Base-by-base conservation (phyloP, 1,284 basidiomycete species). In the Flammula alnicola region DNA sequence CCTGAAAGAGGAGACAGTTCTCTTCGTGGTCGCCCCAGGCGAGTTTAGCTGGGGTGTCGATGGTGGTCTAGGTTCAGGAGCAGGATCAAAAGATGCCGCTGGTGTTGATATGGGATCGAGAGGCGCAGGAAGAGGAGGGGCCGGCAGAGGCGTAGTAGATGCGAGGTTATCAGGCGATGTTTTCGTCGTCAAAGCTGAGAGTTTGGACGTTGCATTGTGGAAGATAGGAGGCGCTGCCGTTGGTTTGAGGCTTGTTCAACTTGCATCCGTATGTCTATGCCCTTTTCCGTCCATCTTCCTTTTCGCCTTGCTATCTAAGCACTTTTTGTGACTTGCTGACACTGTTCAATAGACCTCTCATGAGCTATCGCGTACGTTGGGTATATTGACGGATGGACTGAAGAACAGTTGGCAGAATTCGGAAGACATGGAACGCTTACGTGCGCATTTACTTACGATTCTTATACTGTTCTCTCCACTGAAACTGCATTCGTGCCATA, bases 381-480 rank as follows among this genome's bases (percentile, higher is more conserved):
- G 82, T 3, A 81, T 97, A 17, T 71, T 97, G 27, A 78, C 83
- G 4, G 89, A 95, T 61, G 83, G 88, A 4, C 68, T 96, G 30
- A 81, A 82, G 52, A 86, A 89, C 57, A 91, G 84, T 60, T 98
- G 95, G 95, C 83, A 91, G 61, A 93, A 91, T 60, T 93, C 90
- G 32, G 93, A 95, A 62, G 93, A 95, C 61, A 93, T 94, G 86
- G 93, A 95, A 63, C 75, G 85, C 27, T 72, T 94, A 37, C 83
- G 91, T 90, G 85, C 52, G 33, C 9, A n/a, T n/a, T 22, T 30
- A 22, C 33, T 31, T 17, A 30, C 33, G 19, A 16, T 14, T 47
- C 10, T 7, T n/a, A 40, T 38, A 10, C 43, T 43, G 31, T 20
- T 37, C 25, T 47, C 10, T 33, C 16, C 31, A 41, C 40, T 64